phyloP scores from a whole-genome alignment of 495 filamentous ascomycete genomes.

The Penicillium canariense region DNA sequence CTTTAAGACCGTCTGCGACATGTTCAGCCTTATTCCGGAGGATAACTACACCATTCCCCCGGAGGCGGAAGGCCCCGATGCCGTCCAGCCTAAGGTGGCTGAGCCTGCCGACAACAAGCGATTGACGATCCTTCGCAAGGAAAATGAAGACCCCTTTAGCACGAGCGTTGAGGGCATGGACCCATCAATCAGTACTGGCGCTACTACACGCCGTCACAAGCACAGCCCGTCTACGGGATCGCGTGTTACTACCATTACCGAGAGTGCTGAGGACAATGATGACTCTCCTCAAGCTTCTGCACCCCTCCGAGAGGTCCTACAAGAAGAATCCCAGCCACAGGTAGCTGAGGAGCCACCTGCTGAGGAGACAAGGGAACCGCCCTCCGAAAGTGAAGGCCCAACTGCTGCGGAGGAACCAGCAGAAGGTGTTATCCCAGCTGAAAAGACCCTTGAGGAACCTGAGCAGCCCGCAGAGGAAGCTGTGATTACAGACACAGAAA shows the following conservation, averaged over 20 bases:
- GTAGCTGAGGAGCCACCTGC: background rate
- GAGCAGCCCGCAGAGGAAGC: slow-evolving; percentile 6
- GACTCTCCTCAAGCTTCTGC: slow-evolving; percentile 11
- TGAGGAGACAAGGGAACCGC: slow-evolving; percentile 2
- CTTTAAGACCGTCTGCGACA: slow-evolving; percentile 95
- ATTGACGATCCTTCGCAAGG: slow-evolving; percentile 45
- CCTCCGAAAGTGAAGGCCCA: background rate
- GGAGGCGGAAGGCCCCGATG: slow-evolving; percentile 79
- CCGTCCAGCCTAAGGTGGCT: slow-evolving; percentile 39
- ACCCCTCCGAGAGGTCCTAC: slow-evolving; percentile 15
- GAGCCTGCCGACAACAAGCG: slow-evolving; percentile 40
- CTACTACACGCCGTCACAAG: slow-evolving; percentile 71
- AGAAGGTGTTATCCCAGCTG: slow-evolving; percentile 2
- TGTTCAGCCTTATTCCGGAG: slow-evolving; percentile 80
- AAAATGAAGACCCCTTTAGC: slow-evolving; percentile 26
- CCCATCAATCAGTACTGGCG: slow-evolving; percentile 50
- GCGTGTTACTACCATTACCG: slow-evolving; percentile 66
- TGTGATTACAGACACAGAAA: slow-evolving; percentile 5
- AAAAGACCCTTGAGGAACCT: slow-evolving; percentile 1
- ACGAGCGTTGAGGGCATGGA: slow-evolving; percentile 31
- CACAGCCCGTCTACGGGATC: slow-evolving; percentile 74
- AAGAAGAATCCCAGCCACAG: slow-evolving; percentile 16
- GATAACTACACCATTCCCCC: slow-evolving; percentile 94
- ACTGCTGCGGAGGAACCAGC: slow-evolving; percentile 3
- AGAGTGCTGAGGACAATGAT: slow-evolving; percentile 66